Evolutionary conservation across 78 protist species (phyloP).

Genomic region (Dictyostelium purpureum): DNA sequence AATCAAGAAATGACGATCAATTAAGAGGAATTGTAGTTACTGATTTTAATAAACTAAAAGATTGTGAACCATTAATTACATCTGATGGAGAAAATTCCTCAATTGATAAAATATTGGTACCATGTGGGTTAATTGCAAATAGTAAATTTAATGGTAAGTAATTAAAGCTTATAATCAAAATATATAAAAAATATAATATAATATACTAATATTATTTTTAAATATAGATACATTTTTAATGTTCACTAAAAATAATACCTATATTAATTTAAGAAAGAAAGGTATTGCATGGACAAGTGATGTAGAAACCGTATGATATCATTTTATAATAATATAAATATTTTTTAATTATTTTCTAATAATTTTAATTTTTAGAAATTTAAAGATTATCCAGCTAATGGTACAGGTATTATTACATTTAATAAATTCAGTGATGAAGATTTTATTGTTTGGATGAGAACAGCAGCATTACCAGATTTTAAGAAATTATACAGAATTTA

Average conservation of each 20-base stretch:
- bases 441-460: conserved; percentile 97
- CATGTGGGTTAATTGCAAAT: conserved; percentile 95
- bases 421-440: conserved; percentile 87
- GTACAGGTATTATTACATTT: conserved; percentile 9
- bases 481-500: conserved; percentile 90
- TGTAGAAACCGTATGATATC: too few relatives aligned
- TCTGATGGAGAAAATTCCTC: neutral
- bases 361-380: too few relatives aligned
- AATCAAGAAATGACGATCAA: conserved; percentile 71
- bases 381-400: conserved; percentile 49
- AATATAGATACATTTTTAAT: conserved; percentile 15
- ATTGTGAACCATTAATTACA: conserved; percentile 86
- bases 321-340: too few relatives aligned
- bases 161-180: too few relatives aligned
- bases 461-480: conserved; percentile 96
- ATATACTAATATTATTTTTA: too few relatives aligned
- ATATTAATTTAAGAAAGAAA: conserved; percentile 28
- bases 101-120: conserved; percentile 67
- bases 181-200: too few relatives aligned
- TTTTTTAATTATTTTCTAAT: too few relatives aligned
- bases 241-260: neutral
- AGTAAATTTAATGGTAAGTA: conserved; percentile 89
- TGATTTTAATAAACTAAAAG: neutral
- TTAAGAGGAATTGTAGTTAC: conserved; percentile 45
- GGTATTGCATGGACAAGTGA: conserved; percentile 94